Base-by-base conservation (phyloP, 441 rosid genomes). In the Populus hybrid region DNA sequence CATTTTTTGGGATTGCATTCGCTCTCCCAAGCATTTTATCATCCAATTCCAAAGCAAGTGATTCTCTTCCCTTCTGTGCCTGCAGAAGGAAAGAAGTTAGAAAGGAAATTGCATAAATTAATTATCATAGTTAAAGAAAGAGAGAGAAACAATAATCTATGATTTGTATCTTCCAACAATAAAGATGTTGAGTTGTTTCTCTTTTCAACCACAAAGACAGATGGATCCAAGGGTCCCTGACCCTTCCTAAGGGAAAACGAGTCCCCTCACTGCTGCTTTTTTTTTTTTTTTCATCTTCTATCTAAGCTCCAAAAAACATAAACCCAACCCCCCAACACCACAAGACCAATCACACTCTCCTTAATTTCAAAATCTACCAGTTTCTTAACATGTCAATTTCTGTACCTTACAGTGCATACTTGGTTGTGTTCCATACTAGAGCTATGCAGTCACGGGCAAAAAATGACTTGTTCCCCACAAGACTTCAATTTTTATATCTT, bases 51-150 rank as follows among this genome's bases (percentile, higher is more conserved):
- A 69, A 42, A 20, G 81, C 81, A 71, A 90, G 78, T 67, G 84
- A 83, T 71, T 87, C 89, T 78, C 92, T 84, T 73, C 84, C 87
- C 76, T 81, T 80, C 75, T 79, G 79, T 59, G 87, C 92, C 91
- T 87, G 69, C 40, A 30, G 30, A 77, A 61, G 35, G 21, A 69
- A 70, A 20, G 66, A 75, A 42, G 50, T 8, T 26, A 6, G 21
- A 77, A 26, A 65, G 35, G 23, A 57, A 18, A 32, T 32, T 5
- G 10, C 1, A 34, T 57, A 63, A 32, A 57, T 36, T 42, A 36
- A 23, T 46, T 34, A 5, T 30, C 10, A 46, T 5, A 32, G n/a
- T 61, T 3, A 24, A 14, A 30, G 32, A 50, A 50, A 50, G 57
- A 50, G 57, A 40, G 46, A 46, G 20, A 14, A 74, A 65, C 20